These are phyloP conservation scores for Nothophytophthora sp. DNA, from an alignment of 352 stramenopile species.

Conservation along the genomic window DNA sequence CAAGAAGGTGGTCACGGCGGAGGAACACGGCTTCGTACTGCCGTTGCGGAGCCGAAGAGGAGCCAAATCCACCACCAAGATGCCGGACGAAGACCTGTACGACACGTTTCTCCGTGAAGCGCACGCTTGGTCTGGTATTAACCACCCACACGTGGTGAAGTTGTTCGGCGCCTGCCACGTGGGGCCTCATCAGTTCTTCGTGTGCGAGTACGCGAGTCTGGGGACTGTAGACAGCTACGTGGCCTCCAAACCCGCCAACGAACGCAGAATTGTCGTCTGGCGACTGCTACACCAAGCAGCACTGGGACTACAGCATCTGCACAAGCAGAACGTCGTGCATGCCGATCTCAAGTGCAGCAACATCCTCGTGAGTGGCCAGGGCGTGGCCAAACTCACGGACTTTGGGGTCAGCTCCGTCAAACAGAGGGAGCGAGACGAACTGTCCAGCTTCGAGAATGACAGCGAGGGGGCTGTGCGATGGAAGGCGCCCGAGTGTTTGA, in stretches of 20 bases:
- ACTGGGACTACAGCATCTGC: constrained; percentile 31
- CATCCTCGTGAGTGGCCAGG: constrained; percentile 27
- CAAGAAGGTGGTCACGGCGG: constrained; percentile 21
- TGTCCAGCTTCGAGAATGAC: not conserved
- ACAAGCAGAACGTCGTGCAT: constrained; percentile 28
- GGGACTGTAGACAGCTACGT: constrained; percentile 24
- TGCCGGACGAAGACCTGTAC: constrained; percentile 2
- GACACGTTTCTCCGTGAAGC: constrained; percentile 21
- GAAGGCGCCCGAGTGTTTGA: constrained; percentile 30
- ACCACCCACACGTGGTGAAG: constrained; percentile 29
- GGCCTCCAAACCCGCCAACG: constrained; percentile 1
- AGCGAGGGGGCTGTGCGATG: constrained; percentile 11
- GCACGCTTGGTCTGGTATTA: constrained; percentile 24
- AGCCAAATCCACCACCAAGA: constrained; percentile 9
- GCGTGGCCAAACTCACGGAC: constrained; percentile 22
- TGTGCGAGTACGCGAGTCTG: constrained; percentile 20
- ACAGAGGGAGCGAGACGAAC: not conserved
- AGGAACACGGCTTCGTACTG: constrained; percentile 1
- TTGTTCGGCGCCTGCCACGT: constrained; percentile 31
- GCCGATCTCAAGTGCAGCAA: constrained; percentile 26
- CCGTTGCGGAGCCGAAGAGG: constrained; percentile 7
- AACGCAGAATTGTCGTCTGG: constrained; percentile 12
- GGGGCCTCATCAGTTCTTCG: constrained; percentile 13
- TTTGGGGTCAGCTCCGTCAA: constrained; percentile 27
- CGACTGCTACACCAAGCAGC: constrained; percentile 21